Percentiles rank a stretch among this genome's conserved stretches.
Evolutionary conservation across 169 alveolate genomes (phyloP).

Genomic region (Plasmodium relictum): DNA sequence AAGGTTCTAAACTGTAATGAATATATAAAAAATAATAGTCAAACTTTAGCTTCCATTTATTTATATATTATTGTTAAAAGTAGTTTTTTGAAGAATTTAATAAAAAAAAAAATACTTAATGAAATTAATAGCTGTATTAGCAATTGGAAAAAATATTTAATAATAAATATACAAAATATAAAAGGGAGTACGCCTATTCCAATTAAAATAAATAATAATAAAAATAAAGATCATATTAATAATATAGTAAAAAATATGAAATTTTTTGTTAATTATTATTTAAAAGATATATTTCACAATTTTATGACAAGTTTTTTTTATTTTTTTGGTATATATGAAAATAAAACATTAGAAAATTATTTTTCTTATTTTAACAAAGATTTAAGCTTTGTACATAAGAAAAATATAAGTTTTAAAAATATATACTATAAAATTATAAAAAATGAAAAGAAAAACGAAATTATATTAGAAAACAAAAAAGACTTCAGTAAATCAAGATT

Average conservation of each 20-base stretch:
- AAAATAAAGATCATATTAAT: constrained; percentile 13
- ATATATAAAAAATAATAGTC: neutral
- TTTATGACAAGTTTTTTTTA: constrained; percentile 14
- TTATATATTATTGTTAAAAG: constrained; percentile 16
- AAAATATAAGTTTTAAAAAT: constrained; percentile 20
- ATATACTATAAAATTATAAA: constrained; percentile 15
- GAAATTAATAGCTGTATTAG: constrained; percentile 25
- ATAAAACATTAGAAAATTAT: constrained; percentile 33
- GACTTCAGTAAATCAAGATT: neutral
- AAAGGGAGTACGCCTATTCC: constrained; percentile 17
- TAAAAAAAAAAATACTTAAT: constrained; percentile 40
- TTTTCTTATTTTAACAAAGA: constrained; percentile 19
- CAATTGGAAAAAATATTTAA: constrained; percentile 43
- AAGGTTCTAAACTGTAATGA: neutral
- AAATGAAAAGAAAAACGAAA: constrained; percentile 18
- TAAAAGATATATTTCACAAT: constrained; percentile 11
- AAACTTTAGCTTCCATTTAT: constrained; percentile 32
- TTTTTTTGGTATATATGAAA: constrained; percentile 34
- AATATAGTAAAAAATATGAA: constrained; percentile 26
- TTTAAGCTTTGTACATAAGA: constrained; percentile 19
- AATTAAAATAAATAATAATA: neutral
- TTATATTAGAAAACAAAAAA: neutral
- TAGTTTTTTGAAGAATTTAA: constrained; percentile 33
- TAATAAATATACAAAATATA: constrained; percentile 5
- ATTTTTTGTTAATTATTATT: constrained; percentile 31